phyloP scores from a whole-genome alignment of 768 basidiomycete genomes.

The Psilocybe sp. region DNA sequence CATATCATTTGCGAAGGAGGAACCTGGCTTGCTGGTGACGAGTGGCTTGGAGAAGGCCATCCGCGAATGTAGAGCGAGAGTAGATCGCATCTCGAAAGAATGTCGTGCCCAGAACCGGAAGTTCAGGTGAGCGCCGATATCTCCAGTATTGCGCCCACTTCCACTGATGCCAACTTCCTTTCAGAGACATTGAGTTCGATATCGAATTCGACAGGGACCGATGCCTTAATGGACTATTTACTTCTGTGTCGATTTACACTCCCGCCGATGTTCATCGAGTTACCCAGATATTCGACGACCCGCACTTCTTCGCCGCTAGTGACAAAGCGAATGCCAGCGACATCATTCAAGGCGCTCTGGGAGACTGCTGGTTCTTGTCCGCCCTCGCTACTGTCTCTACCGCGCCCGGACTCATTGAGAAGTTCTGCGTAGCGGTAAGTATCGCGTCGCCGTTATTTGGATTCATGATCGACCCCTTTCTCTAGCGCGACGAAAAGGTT shows the following conservation, averaged over 20 bases:
- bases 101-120: constrained; percentile 46
- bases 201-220: constrained; percentile 48
- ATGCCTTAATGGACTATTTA: constrained; percentile 28
- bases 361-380: constrained; percentile 57
- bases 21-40: constrained; percentile 47
- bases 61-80: constrained; percentile 41
- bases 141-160: background rate
- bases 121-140: constrained; percentile 37
- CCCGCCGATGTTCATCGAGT: constrained; percentile 32
- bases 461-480: background rate
- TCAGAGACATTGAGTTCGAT: constrained; percentile 56
- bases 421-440: constrained; percentile 34
- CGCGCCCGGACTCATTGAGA: constrained; percentile 46
- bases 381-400: constrained; percentile 51
- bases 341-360: constrained; percentile 48
- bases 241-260: constrained; percentile 10
- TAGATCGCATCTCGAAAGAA: constrained; percentile 41
- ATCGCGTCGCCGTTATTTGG: background rate
- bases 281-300: constrained; percentile 52
- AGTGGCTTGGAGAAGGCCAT: constrained; percentile 48
- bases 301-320: constrained; percentile 40
- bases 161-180: background rate
- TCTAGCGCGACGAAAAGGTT: constrained; percentile 46
- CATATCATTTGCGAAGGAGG: constrained; percentile 21
- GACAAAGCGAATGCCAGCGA: constrained; percentile 41